Evolutionary conservation across 208 protist genomes (phyloP), one percentile per base, ranked within the genome.

Genomic region (Leishmania tarentolae): DNA sequence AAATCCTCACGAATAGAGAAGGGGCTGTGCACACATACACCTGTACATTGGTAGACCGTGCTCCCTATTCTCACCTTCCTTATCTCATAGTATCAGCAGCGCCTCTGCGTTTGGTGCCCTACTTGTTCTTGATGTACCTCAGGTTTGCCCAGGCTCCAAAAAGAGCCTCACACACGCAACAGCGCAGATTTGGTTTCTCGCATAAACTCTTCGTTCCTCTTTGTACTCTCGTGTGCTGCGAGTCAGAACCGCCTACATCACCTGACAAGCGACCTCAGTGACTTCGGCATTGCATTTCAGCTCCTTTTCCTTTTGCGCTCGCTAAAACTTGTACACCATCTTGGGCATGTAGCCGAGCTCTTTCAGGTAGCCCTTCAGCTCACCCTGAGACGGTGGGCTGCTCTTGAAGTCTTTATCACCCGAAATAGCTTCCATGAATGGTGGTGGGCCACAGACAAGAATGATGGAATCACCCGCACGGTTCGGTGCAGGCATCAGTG

Each of bases 311-410:
- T 37, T 17, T 42, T 53, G 6, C 50, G 31, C 24, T 59, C 2
- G 37, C 80, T 95, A 98, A 71, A 98, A 95, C 81, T 98, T 98
- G 87, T 89, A 98, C 19, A 98, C 90, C 90, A 97, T 95, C 72
- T 94, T 94, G 19, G 90, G 86, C 75, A 92, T 87, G 81, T 97
- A 98, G 46, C 94, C 94, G 35, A 98, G 83, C 63, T 98, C 91
- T 83, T 97, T 98, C 74, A 98, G 80, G 57, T 92, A 87, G 31
- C 96, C 96, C 73, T 88, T 89, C 24, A 98, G 79, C 78, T 97
- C 89, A 21, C 96, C 96, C 81, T 98, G 96, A 53, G 86, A 87
- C 35, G 93, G 91, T 35, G 92, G 93, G 40, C 56, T 86, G 65
- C 81, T 91, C 65, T 83, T 91, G 83, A 93, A 96, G 81, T 98